These are phyloP conservation scores for Dendrobium officinale DNA, from an alignment of 106 monocot species.

Conservation along the genomic window DNA sequence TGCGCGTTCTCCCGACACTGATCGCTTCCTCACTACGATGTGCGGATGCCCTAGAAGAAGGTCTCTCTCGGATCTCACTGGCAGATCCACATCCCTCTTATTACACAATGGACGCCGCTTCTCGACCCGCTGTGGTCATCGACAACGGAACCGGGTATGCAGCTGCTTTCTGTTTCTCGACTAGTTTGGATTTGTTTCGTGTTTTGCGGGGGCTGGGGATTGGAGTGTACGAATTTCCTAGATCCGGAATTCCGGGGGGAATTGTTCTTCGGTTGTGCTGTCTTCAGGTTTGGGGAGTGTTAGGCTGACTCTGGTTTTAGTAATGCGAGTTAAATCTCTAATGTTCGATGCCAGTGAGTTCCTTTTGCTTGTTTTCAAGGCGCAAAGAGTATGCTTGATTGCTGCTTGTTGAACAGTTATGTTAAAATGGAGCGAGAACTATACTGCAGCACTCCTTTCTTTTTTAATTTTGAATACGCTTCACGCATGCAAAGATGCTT, in stretches of 20 bases:
- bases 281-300: not conserved
- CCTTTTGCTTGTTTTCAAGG: not conserved
- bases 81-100: constrained; percentile 28
- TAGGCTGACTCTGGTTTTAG: not conserved
- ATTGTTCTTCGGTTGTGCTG: not conserved
- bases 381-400: not conserved
- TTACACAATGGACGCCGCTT: constrained; percentile 70
- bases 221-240: not conserved
- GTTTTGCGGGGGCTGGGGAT: not conserved
- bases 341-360: not conserved
- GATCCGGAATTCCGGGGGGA: not conserved
- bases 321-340: not conserved
- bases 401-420: not conserved
- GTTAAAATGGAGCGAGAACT: not conserved
- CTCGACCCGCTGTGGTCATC: constrained; percentile 94
- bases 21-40: constrained; percentile 24
- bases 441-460: not conserved
- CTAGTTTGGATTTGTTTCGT: not conserved
- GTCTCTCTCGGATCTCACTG: constrained; percentile 29
- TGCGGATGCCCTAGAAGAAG: constrained; percentile 21
- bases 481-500: not conserved
- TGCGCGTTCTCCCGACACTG: not conserved
- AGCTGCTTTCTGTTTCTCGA: not conserved
- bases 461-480: not conserved
- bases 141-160: constrained; percentile 91